A percentile compares a stretch with the other conserved stretches of the same genome.
These are phyloP conservation scores for Lodderomyces elongisporus DNA, from an alignment of 1,139 yeast species.

Conservation along the genomic window DNA sequence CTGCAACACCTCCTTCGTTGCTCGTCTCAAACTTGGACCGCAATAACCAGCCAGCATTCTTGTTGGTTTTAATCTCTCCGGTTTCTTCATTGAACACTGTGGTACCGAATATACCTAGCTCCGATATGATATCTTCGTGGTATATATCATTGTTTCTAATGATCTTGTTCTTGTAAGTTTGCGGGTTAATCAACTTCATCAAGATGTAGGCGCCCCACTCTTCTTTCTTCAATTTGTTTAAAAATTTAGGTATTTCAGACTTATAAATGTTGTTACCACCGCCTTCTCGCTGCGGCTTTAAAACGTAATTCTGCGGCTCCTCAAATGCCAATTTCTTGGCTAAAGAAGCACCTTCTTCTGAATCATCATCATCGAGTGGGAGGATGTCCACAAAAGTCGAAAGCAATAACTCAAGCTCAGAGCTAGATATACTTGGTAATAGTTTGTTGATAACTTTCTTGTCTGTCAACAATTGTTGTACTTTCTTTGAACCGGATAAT, in stretches of 20 bases:
- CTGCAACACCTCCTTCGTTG: conserved; percentile 98
- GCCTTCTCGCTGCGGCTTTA: conserved; percentile 97
- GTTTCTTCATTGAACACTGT: conserved; percentile 63
- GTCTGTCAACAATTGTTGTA: conserved; percentile 80
- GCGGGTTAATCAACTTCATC: conserved; percentile 88
- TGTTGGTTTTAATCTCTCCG: conserved; percentile 56
- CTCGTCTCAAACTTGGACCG: conserved; percentile 84
- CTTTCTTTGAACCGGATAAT: conserved; percentile 85
- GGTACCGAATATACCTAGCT: conserved; percentile 86
- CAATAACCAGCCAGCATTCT: conserved; percentile 75
- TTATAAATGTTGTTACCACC: conserved; percentile 90
- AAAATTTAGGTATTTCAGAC: conserved; percentile 71
- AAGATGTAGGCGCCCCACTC: conserved; percentile 90
- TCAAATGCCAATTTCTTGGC: conserved; percentile 70
- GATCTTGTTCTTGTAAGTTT: conserved; percentile 60
- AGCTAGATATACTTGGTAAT: conserved; percentile 27
- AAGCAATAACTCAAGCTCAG: conserved; percentile 28
- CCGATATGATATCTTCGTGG: conserved; percentile 73
- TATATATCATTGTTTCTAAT: conserved; percentile 60
- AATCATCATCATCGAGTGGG: conserved; percentile 78
- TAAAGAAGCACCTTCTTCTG: conserved; percentile 54
- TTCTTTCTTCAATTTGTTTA: conserved; percentile 53
- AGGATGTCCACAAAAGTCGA: conserved; percentile 80
- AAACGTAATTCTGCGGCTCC: conserved; percentile 65
- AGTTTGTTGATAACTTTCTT: conserved; percentile 44